These are phyloP conservation scores for Stramenopiles sp. DNA, from an alignment of 352 stramenopile species.

Conservation along the genomic window DNA sequence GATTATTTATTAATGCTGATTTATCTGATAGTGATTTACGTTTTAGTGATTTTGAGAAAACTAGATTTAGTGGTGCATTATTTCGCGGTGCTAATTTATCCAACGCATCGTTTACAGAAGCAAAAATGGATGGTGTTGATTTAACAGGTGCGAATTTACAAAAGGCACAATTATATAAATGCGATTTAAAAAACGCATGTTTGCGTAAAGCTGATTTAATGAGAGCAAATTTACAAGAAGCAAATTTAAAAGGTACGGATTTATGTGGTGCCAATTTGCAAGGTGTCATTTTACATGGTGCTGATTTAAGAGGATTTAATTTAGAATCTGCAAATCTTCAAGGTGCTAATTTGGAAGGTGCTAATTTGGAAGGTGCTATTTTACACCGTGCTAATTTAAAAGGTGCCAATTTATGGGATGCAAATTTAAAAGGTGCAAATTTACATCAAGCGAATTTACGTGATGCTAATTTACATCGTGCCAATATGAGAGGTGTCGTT, in stretches of 20 bases:
- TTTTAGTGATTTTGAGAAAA: constrained; percentile 6
- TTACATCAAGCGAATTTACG: constrained; percentile 4
- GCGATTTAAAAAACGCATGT: constrained; percentile 9
- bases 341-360: constrained; percentile 4
- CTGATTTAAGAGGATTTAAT: not conserved
- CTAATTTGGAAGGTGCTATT: constrained; percentile 5
- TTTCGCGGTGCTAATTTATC: not conserved
- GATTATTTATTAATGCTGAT: not conserved
- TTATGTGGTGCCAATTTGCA: not conserved
- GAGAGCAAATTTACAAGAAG: constrained; percentile 3
- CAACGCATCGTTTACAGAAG: constrained; percentile 5
- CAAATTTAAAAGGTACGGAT: constrained; percentile 8
- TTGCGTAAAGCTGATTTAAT: not conserved
- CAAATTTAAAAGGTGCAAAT: constrained; percentile 7
- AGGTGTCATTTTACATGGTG: constrained; percentile 5
- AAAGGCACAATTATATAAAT: constrained; percentile 6
- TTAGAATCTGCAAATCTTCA: constrained; percentile 4
- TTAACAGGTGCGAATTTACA: constrained; percentile 5
- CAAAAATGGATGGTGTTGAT: constrained; percentile 8
- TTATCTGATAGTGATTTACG: not conserved
- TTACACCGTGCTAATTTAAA: not conserved
- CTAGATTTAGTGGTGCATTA: not conserved
- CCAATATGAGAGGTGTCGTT: not conserved
- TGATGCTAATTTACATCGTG: constrained; percentile 5
- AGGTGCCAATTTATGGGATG: constrained; percentile 6